phyloP scores from a whole-genome alignment of 1,284 basidiomycete species.

The Puccinia hordei region DNA sequence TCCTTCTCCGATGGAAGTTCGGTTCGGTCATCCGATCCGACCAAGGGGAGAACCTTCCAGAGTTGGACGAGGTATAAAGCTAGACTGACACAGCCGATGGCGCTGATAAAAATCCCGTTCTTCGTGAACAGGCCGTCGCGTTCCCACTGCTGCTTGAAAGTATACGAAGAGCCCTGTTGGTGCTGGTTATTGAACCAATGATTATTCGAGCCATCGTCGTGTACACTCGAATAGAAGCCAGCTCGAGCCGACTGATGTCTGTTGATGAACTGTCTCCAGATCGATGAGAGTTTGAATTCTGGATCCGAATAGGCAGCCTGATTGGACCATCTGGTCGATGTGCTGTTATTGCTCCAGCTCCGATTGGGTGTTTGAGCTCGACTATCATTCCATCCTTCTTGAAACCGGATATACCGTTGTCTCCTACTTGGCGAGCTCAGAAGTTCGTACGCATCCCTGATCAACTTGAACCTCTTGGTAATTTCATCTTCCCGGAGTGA shows the following conservation, averaged over 20 bases:
- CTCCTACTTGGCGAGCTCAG: conserved; percentile 52
- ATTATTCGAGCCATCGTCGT: background rate
- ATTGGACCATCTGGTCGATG: background rate
- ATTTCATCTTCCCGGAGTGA: conserved; percentile 39
- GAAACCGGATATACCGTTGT: conserved; percentile 53
- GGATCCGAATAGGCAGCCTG: background rate
- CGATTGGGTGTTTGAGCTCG: conserved; percentile 15
- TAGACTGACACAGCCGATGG: conserved; percentile 19
- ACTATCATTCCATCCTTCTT: conserved; percentile 53
- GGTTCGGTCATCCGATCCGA: background rate
- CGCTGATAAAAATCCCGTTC: conserved; percentile 38
- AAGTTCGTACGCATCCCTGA: conserved; percentile 55
- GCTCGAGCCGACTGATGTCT: background rate
- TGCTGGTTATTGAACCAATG: conserved; percentile 1
- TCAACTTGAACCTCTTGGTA: conserved; percentile 54
- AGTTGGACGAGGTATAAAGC: conserved; percentile 9
- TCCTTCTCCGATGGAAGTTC: conserved; percentile 1
- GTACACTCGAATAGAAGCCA: conserved; percentile 11
- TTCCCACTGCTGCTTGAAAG: conserved; percentile 45
- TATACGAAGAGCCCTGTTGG: background rate
- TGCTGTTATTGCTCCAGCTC: background rate
- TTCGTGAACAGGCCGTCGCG: conserved; percentile 29
- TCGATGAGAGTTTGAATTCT: background rate
- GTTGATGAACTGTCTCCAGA: conserved; percentile 22
- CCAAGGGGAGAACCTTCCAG: conserved; percentile 25